A percentile compares a stretch with the other conserved stretches of the same genome.
Conservation (phyloP, 1,284 basidiomycete species). For the Apiotrichum laibachii region DNA sequence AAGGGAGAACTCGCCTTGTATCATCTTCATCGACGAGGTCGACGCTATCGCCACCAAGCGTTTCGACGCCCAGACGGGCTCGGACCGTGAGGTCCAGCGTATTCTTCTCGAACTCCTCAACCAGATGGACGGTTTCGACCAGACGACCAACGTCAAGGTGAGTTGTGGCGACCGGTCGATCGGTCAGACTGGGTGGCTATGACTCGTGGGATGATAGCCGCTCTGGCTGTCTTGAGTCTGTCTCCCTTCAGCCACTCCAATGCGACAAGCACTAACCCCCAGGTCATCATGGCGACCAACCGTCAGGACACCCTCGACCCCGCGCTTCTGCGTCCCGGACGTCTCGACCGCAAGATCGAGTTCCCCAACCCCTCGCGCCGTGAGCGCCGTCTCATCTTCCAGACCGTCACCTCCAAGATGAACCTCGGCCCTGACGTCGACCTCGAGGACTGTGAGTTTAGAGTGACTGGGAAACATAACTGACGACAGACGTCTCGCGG, state of each 20-base stretch:
- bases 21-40: conserved; percentile 99
- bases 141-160: conserved; percentile 98
- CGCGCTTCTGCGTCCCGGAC: conserved; percentile 92
- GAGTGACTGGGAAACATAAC: conserved; percentile 3
- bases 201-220: too few species aligned
- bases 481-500: conserved; percentile 77
- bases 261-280: conserved; percentile 6
- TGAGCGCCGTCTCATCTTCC: conserved; percentile 97
- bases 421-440: conserved; percentile 97
- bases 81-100: conserved; percentile 98
- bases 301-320: conserved; percentile 95
- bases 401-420: conserved; percentile 97
- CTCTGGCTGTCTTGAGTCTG: not conserved
- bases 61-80: conserved; percentile 99
- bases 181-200: too few species aligned
- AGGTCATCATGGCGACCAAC: conserved; percentile 99
- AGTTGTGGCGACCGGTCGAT: conserved; percentile 24
- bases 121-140: conserved; percentile 99
- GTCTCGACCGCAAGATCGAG: conserved; percentile 97
- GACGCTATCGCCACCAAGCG: conserved; percentile 99
- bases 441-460: conserved; percentile 84
- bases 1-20: conserved; percentile 93
- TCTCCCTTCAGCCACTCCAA: not conserved
- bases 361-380: conserved; percentile 92
- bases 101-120: conserved; percentile 97